Conservation (phyloP, 2,329 filamentous ascomycete species). For the Epicoccum sorghinum region DNA sequence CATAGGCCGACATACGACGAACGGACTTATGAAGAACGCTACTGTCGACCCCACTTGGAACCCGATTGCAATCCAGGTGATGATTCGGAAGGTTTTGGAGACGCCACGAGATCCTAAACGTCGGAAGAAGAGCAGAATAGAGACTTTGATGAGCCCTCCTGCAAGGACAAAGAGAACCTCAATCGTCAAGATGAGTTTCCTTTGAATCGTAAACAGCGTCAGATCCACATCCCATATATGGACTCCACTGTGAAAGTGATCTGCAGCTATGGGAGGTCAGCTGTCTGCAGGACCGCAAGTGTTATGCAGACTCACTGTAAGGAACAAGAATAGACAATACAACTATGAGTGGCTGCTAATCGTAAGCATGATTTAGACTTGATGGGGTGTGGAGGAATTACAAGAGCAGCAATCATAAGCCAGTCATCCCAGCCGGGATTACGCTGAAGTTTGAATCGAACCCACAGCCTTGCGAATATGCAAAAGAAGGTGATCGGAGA, state of each 20-base stretch:
- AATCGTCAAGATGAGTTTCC: slow-evolving; percentile 17
- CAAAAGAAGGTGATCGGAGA: slow-evolving; percentile 25
- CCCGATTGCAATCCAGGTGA: slow-evolving; percentile 23
- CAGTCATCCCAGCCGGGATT: slow-evolving; percentile 32
- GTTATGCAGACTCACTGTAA: background rate
- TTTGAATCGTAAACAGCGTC: background rate
- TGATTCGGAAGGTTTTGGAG: slow-evolving; percentile 17
- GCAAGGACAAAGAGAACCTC: slow-evolving; percentile 23
- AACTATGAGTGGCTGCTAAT: too few relatives aligned
- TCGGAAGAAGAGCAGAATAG: slow-evolving; percentile 32
- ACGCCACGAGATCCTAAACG: slow-evolving; percentile 22
- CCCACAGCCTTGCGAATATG: slow-evolving; percentile 27
- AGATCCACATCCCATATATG: slow-evolving; percentile 28
- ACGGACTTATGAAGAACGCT: slow-evolving; percentile 19
- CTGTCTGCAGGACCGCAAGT: background rate
- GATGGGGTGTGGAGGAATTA: too few relatives aligned
- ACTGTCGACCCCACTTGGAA: slow-evolving; percentile 18
- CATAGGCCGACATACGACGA: slow-evolving; percentile 19
- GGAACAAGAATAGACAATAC: background rate
- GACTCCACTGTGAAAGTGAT: background rate
- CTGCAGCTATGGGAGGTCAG: background rate
- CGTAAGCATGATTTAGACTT: too few relatives aligned
- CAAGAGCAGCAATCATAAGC: slow-evolving; percentile 30
- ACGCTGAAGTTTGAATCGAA: slow-evolving; percentile 25
- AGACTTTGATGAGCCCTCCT: slow-evolving; percentile 28